These are phyloP conservation scores for Paracorniculantispora psalliotae DNA, from an alignment of 2,329 filamentous ascomycete genomes.

Conservation along the genomic window DNA sequence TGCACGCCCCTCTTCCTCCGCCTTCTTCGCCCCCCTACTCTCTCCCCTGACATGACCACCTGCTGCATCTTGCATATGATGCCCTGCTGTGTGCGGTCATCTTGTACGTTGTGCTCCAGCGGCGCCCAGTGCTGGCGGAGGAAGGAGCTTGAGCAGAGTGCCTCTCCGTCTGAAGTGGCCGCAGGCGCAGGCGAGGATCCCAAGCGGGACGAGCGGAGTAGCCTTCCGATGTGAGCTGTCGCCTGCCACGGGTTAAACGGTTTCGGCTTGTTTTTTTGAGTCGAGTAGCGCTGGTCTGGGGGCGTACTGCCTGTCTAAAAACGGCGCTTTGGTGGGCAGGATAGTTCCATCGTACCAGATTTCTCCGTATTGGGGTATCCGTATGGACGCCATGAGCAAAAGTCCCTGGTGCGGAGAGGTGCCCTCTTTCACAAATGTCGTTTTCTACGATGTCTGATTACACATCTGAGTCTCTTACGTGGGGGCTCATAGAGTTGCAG, in stretches of 20 bases:
- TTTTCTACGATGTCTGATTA: neutral
- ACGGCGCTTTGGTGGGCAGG: neutral
- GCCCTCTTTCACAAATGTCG: neutral
- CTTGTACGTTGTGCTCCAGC: neutral
- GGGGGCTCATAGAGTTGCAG: neutral
- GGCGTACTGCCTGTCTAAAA: neutral
- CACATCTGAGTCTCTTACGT: neutral
- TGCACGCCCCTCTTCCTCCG: neutral
- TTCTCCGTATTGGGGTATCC: neutral
- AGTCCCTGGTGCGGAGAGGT: neutral
- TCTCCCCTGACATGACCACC: neutral
- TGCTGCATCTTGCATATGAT: conserved; percentile 10
- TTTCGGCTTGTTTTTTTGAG: neutral
- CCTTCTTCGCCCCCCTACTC: neutral
- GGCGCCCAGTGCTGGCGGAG: neutral
- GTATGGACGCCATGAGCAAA: neutral
- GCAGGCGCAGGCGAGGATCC: neutral
- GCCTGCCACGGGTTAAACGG: neutral
- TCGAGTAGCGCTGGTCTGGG: neutral
- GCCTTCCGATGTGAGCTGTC: neutral
- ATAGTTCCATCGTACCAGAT: neutral
- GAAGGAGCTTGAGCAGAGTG: neutral
- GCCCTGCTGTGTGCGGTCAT: neutral
- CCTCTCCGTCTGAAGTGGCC: neutral
- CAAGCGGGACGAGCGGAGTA: neutral